A percentile compares a stretch with the other conserved stretches of the same genome.
Conservation (phyloP, 495 filamentous ascomycete species). For the Parachaetomium inaequale region DNA sequence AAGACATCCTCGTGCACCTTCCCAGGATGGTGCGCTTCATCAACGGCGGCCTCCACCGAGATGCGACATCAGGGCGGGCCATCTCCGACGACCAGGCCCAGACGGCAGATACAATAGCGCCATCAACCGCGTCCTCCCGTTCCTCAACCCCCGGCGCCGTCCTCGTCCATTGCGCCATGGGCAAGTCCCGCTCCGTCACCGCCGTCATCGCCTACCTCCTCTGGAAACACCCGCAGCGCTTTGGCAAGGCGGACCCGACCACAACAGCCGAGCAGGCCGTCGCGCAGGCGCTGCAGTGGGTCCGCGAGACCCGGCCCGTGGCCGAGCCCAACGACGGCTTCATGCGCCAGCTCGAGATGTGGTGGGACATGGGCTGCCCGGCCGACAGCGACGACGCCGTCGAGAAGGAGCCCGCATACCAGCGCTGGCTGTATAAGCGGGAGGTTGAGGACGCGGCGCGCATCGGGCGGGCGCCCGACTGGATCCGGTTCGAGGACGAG, state of each 20-base stretch:
- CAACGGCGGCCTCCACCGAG: constrained; percentile 57
- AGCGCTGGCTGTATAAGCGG: constrained; percentile 80
- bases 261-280: constrained; percentile 32
- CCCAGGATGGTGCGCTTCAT: constrained; percentile 76
- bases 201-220: constrained; percentile 83
- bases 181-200: constrained; percentile 86
- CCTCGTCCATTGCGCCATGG: constrained; percentile 77
- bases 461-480: constrained; percentile 59
- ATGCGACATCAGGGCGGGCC: not conserved
- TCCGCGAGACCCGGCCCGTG: constrained; percentile 63
- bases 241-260: constrained; percentile 30
- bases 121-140: not conserved
- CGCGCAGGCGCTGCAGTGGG: constrained; percentile 41
- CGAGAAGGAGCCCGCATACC: constrained; percentile 69
- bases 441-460: constrained; percentile 71
- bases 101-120: not conserved
- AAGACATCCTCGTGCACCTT: constrained; percentile 80
- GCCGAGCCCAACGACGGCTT: constrained; percentile 88
- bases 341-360: constrained; percentile 82
- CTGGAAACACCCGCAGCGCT: constrained; percentile 53
- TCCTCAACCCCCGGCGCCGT: constrained; percentile 31
- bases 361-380: constrained; percentile 77
- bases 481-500: constrained; percentile 84
- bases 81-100: constrained; percentile 4
- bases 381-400: constrained; percentile 48